phyloP scores from a whole-genome alignment of 257 asterid genomes.

The Anisodus tanguticus region DNA sequence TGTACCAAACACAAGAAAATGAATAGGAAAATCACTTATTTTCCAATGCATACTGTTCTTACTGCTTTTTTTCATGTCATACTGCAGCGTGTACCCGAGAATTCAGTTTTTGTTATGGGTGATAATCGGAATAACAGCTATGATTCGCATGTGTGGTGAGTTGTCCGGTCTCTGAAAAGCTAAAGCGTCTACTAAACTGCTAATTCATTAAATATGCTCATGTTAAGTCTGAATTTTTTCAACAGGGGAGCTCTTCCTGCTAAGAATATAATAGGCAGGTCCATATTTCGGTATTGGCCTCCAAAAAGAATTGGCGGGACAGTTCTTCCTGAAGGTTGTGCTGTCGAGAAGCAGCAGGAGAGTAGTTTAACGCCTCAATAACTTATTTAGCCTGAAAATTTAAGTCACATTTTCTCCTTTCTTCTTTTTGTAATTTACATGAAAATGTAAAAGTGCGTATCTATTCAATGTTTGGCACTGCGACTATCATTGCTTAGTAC shows the following conservation, averaged over 20 bases:
- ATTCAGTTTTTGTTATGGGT: slow-evolving; percentile 36
- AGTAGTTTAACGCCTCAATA: neutral
- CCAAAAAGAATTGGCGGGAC: slow-evolving; percentile 73
- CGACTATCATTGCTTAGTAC: neutral
- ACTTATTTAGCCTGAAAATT: neutral
- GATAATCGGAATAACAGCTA: slow-evolving; percentile 40
- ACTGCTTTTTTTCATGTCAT: neutral
- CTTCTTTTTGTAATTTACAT: neutral
- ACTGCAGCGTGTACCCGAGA: slow-evolving; percentile 35
- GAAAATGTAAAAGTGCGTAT: neutral
- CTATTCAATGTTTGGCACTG: neutral
- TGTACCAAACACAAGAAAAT: no score
- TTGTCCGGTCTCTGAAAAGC: neutral
- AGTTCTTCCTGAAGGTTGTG: slow-evolving; percentile 65
- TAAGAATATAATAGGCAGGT: slow-evolving; percentile 30
- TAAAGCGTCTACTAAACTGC: neutral
- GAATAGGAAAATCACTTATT: no score
- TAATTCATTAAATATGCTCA: neutral
- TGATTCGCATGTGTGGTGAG: slow-evolving; percentile 39
- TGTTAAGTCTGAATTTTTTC: neutral
- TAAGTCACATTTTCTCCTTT: neutral
- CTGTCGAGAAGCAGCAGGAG: slow-evolving; percentile 46
- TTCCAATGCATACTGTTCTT: neutral
- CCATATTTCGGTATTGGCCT: slow-evolving; percentile 36
- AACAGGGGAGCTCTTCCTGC: slow-evolving; percentile 33